phyloP scores from a whole-genome alignment of 1,139 yeast genomes.

The Suhomyces atakaporum region DNA sequence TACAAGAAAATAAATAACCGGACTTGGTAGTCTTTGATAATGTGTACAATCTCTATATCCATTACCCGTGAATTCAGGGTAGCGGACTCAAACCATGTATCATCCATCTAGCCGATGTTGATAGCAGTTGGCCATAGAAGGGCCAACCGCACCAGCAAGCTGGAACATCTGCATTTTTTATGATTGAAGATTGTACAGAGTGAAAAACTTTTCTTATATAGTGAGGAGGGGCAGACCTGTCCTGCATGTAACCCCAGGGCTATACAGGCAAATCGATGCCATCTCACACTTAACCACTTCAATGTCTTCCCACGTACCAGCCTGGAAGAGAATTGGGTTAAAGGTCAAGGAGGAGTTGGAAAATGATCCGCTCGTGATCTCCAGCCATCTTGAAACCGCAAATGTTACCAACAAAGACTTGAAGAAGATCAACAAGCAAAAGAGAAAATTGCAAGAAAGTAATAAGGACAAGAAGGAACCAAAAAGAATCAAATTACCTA shows the following conservation, averaged over 20 bases:
- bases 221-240: no score
- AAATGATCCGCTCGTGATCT: slow-evolving; percentile 43
- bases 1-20: no score
- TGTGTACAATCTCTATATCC: slow-evolving; percentile 61
- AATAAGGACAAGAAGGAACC: slow-evolving; percentile 55
- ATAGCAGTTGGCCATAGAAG: slow-evolving; percentile 18
- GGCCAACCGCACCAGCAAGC: slow-evolving; percentile 6
- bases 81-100: slow-evolving; percentile 61
- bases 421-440: slow-evolving; percentile 46
- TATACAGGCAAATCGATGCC: background rate
- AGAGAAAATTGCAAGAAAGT: slow-evolving; percentile 28
- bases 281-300: background rate
- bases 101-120: slow-evolving; percentile 35
- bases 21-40: no score
- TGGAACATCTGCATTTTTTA: slow-evolving; percentile 15
- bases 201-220: slow-evolving; percentile 2
- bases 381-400: slow-evolving; percentile 48
- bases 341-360: slow-evolving; percentile 49
- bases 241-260: slow-evolving; percentile 8
- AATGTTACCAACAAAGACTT: slow-evolving; percentile 48
- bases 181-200: background rate
- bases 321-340: slow-evolving; percentile 88
- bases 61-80: slow-evolving; percentile 37
- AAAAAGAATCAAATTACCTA: slow-evolving; percentile 75
- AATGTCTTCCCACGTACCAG: slow-evolving; percentile 56